These are phyloP conservation scores for Evernia prunastri DNA, from an alignment of 495 filamentous ascomycete species.

Conservation along the genomic window DNA sequence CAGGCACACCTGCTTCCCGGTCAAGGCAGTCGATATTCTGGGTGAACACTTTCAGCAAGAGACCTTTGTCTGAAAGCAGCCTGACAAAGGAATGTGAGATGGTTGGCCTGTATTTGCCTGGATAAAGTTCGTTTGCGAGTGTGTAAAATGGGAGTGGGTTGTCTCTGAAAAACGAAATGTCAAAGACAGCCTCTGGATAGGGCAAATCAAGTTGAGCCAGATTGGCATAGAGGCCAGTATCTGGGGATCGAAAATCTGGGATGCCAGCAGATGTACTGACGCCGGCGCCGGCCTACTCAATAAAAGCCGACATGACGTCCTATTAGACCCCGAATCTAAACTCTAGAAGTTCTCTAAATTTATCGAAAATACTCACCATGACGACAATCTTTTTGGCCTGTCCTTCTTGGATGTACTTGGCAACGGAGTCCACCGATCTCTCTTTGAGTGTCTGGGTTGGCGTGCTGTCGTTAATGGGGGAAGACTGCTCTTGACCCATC, in stretches of 20 bases:
- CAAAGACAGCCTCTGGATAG: constrained; percentile 71
- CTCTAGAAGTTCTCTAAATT: background rate
- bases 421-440: constrained; percentile 64
- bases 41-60: constrained; percentile 82
- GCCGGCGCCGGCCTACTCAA: constrained; percentile 43
- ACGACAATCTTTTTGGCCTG: constrained; percentile 66
- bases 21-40: constrained; percentile 98
- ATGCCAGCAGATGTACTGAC: constrained; percentile 80
- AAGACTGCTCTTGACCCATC: constrained; percentile 69
- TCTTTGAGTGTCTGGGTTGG: constrained; percentile 57
- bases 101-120: constrained; percentile 83
- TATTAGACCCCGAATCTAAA: constrained; percentile 2
- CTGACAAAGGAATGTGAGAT: constrained; percentile 75
- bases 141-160: constrained; percentile 90
- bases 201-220: constrained; percentile 76
- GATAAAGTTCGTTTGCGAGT: constrained; percentile 84
- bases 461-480: constrained; percentile 54
- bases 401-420: constrained; percentile 65
- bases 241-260: constrained; percentile 81
- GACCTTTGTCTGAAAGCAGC: constrained; percentile 64
- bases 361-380: constrained; percentile 47
- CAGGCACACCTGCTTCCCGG: constrained; percentile 75
- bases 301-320: background rate
- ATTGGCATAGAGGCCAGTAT: constrained; percentile 83
- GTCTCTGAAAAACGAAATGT: constrained; percentile 75